A percentile compares a stretch with the other conserved stretches of the same genome.
phyloP scores from a whole-genome alignment of 352 stramenopile species.

The Elongisporangium senticosum region DNA sequence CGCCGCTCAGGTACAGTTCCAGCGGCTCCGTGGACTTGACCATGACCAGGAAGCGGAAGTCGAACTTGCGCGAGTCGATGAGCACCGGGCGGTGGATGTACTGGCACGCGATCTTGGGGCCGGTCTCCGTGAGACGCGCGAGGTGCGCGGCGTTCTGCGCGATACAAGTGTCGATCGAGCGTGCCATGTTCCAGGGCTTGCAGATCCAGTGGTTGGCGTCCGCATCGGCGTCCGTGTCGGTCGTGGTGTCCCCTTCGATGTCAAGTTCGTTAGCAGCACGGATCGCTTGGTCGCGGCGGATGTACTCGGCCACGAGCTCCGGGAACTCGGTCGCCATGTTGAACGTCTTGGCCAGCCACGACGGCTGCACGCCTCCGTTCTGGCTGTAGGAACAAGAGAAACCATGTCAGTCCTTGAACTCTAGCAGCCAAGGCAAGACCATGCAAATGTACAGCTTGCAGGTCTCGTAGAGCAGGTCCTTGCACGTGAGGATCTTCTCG shows the following conservation, averaged over 20 bases:
- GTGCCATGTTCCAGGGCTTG: slow-evolving; percentile 60
- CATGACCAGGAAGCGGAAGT: slow-evolving; percentile 55
- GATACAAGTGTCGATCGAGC: slow-evolving; percentile 51
- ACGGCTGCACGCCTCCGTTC: slow-evolving; percentile 29
- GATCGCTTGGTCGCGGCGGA: slow-evolving; percentile 22
- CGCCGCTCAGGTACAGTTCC: slow-evolving; percentile 41
- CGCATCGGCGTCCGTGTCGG: neutral
- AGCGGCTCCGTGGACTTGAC: slow-evolving; percentile 44
- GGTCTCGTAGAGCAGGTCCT: slow-evolving; percentile 58
- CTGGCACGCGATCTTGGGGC: slow-evolving; percentile 47
- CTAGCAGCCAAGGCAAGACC: neutral
- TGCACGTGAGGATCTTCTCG: slow-evolving; percentile 55
- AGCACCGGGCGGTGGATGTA: slow-evolving; percentile 52
- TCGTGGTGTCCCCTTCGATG: slow-evolving; percentile 10
- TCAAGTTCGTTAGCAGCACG: slow-evolving; percentile 24
- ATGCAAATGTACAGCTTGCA: slow-evolving; percentile 34
- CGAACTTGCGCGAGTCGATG: slow-evolving; percentile 54
- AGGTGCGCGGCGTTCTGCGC: slow-evolving; percentile 39
- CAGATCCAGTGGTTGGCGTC: slow-evolving; percentile 50
- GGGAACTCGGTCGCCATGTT: slow-evolving; percentile 54
- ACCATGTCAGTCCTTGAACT: slow-evolving; percentile 1
- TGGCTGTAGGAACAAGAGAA: slow-evolving; percentile 13
- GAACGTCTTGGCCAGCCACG: slow-evolving; percentile 46
- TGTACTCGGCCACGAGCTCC: slow-evolving; percentile 42
- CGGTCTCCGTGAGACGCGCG: slow-evolving; percentile 39